A percentile compares a stretch with the other conserved stretches of the same genome.
These are phyloP conservation scores for Arthonia radiata DNA, from an alignment of 495 filamentous ascomycete species.

Conservation along the genomic window DNA sequence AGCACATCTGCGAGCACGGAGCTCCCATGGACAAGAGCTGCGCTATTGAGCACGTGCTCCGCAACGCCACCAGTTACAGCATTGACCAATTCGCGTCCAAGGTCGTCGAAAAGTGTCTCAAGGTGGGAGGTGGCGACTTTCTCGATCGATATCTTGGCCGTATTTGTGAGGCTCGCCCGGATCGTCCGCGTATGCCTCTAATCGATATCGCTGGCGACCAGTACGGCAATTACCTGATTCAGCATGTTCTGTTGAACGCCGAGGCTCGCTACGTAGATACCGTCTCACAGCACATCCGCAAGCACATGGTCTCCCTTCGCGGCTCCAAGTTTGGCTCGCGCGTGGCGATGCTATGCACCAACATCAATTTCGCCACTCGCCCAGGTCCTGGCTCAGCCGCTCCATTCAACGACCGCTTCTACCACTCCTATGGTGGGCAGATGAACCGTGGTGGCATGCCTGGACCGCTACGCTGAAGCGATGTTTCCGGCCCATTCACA, in stretches of 20 bases:
- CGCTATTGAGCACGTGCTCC: conserved; percentile 83
- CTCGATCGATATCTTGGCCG: conserved; percentile 78
- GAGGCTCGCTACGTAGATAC: conserved; percentile 71
- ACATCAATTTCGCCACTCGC: conserved; percentile 62
- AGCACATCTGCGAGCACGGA: conserved; percentile 96
- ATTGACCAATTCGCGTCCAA: conserved; percentile 99
- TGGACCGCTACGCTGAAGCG: too few species aligned
- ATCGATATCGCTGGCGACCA: conserved; percentile 98
- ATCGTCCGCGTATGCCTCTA: conserved; percentile 84
- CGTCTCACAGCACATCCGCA: conserved; percentile 77
- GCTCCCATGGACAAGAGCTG: conserved; percentile 73
- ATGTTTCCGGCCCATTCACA: too few species aligned
- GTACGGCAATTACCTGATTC: conserved; percentile 94
- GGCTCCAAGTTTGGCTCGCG: conserved; percentile 96
- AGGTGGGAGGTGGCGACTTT: conserved; percentile 83
- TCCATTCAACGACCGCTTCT: too few species aligned
- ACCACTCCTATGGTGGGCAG: too few species aligned
- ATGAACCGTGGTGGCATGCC: too few species aligned
- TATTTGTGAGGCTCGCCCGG: conserved; percentile 71
- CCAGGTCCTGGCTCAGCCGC: too few species aligned
- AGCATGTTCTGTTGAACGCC: conserved; percentile 82
- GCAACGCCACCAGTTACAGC: conserved; percentile 82
- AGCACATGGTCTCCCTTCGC: conserved; percentile 97
- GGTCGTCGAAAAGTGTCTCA: conserved; percentile 95
- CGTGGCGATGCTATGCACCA: conserved; percentile 96